Percentiles rank a stretch among this genome's conserved stretches.
phyloP scores from a whole-genome alignment of 1,284 basidiomycete species.

The Trametes sp. region DNA sequence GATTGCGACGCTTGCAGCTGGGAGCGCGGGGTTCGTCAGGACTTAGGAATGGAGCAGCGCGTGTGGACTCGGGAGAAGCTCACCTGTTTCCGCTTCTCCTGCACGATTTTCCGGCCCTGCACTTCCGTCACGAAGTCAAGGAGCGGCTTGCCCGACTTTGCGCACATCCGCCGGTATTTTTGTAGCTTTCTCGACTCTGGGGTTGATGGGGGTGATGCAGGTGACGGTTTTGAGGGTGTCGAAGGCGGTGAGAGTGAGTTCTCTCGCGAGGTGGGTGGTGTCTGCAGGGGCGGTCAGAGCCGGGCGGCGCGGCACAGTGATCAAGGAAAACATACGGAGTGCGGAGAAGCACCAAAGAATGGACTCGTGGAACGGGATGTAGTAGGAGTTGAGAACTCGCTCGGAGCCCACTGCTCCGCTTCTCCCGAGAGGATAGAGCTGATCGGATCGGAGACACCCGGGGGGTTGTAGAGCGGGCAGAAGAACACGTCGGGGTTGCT shows the following conservation, averaged over 20 bases:
- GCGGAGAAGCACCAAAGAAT: slow-evolving; percentile 3
- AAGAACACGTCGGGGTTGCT: slow-evolving; percentile 31
- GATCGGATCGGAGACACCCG: slow-evolving; percentile 25
- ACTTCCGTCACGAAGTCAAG: slow-evolving; percentile 28
- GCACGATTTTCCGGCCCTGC: slow-evolving; percentile 20
- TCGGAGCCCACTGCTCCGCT: slow-evolving; percentile 13
- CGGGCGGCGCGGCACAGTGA: background rate
- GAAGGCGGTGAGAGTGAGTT: background rate
- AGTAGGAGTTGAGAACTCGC: background rate
- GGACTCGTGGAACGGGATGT: slow-evolving; percentile 6
- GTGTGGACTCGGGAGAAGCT: background rate
- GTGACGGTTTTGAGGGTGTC: slow-evolving; percentile 14
- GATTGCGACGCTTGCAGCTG: slow-evolving; percentile 26
- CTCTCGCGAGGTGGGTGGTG: no score
- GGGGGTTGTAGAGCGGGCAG: slow-evolving; percentile 29
- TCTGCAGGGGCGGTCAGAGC: no score
- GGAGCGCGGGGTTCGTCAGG: background rate
- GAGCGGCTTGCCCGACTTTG: slow-evolving; percentile 20
- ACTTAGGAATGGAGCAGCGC: background rate
- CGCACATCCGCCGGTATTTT: slow-evolving; percentile 25
- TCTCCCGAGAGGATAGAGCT: slow-evolving; percentile 12
- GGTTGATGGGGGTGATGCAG: slow-evolving; percentile 10
- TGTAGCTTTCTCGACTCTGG: slow-evolving; percentile 11
- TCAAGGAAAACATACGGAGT: slow-evolving; percentile 19
- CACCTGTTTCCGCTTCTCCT: slow-evolving; percentile 23